Base-by-base conservation (phyloP, 177 flowering plant species). In the Vitis hybrid region DNA sequence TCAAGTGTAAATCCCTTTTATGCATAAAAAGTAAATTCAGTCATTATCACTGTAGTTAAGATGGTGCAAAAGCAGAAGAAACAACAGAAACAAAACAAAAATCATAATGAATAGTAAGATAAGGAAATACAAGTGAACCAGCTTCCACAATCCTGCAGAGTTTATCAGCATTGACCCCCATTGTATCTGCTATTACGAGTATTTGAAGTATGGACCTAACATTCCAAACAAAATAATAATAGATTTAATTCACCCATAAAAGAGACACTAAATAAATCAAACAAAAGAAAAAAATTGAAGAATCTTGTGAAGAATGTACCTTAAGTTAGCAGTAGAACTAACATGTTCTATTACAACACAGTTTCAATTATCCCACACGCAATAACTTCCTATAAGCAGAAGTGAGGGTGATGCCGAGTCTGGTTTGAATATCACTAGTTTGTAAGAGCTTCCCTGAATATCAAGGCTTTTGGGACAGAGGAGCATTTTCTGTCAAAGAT, bases 401-500 rank as follows among this genome's bases (percentile, higher is more conserved):
- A 26, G 30, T 26, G 5, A 26, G 7, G 45, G 6, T 39, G 45
- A 39, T 6, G 45, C 45, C 8, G 45, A 39, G 0, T 6, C 6
- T 39, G 45, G 45, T 39, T 39, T 39, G 45, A 39, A 39, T 4
- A 39, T 39, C 8, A 39, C 45, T 39, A 7, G 45, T 39, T 39
- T 39, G 45, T 9, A 39, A 39, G 45, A 39, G 45, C 45, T 39
- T 5, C 45, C 45, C 18, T 14, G 8, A 18, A 11, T 34, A 52
- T 61, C 58, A 74, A 21, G 32, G 64, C 73, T 59, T 66, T 68
- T 60, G 70, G 7, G 76, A n/a, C 3, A 60, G 13, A 49, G 71
- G 74, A 64, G 82, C 64, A 62, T 81, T 84, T 72, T 85, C 90
- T 4, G 82, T 78, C 71, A 91, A 69, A 32, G 91, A 86, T 3